Percentiles rank a stretch among this genome's conserved stretches.
These are phyloP conservation scores for Fusarium pseudoanthophilum DNA, from an alignment of 2,329 filamentous ascomycete genomes.

Conservation along the genomic window DNA sequence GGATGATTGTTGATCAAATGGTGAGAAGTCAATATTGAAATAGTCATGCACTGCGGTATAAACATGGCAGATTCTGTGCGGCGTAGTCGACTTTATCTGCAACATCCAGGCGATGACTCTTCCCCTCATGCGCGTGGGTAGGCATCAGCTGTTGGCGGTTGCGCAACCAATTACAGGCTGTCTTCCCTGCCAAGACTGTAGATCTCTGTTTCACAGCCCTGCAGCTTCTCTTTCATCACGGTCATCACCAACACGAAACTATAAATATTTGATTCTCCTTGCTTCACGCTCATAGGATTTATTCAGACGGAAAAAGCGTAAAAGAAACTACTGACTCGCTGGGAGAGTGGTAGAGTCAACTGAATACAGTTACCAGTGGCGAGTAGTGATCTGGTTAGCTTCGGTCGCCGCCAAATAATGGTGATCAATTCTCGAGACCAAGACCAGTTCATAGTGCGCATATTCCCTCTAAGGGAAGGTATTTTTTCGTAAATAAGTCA, in stretches of 20 bases:
- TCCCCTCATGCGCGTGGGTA: background rate
- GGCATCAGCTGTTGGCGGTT: background rate
- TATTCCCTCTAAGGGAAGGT: no score
- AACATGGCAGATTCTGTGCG: background rate
- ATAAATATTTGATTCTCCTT: background rate
- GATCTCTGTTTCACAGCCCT: background rate
- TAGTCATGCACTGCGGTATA: background rate
- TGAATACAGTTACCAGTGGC: background rate
- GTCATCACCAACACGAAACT: background rate
- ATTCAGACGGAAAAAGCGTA: no score
- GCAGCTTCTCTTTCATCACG: background rate
- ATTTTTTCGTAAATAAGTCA: no score
- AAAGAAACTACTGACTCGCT: background rate
- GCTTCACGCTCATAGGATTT: no score
- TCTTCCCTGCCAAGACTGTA: background rate
- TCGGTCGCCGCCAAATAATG: background rate
- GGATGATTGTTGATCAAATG: fast-evolving
- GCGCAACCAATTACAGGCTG: background rate
- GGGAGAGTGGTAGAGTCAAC: no score
- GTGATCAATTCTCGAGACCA: background rate
- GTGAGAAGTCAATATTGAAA: background rate
- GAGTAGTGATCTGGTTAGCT: no score
- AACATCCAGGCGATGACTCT: background rate
- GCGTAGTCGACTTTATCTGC: background rate
- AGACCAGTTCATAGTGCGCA: background rate